Evolutionary conservation across 1,284 basidiomycete species (phyloP), one percentile per base, ranked within the genome.

Genomic region (Ganoderma meredithae): DNA sequence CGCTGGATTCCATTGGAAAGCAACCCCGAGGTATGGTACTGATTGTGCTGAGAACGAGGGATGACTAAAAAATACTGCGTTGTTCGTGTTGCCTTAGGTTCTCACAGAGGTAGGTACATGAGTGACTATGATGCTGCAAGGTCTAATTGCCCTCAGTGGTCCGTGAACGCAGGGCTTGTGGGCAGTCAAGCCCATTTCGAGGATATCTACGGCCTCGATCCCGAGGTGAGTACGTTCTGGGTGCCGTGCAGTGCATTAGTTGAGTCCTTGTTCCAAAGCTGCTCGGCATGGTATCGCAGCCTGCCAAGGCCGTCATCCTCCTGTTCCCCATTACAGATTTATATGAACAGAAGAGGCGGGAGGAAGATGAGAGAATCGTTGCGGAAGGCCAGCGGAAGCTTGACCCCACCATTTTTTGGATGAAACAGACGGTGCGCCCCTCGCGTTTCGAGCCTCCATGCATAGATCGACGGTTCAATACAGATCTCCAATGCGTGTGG

Each of bases 401-500:
- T 8, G 88, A 92, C 75, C 83, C 85, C 0, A 88, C 86, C 0
- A 78, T 95, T 6, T 80, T 94, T 66, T 95, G 88, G 84, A 90
- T 94, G 78, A 92, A 92, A 75, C 92, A 94, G 74, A 93, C 90
- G 58, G 92, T 90, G 69, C n/a, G 81, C 22, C n/a, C 36, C 22
- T n/a, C 41, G 10, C n/a, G 31, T 1, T 39, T 13, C 19, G 22
- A 60, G 39, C 12, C 2, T 27, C 2, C 17, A 13, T 10, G 1
- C n/a, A 41, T 17, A 33, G 3, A 4, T 27, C 60, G 15, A 60
- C 12, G 49, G 62, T 52, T 40, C 66, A 47, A 62, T 63, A 60
- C 67, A 95, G 94, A 95, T 96, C 69, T 80, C 85, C 1, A 96
- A 96, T 76, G 95, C 95, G 0, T 97, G 95, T 75, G 95, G 95